Base-by-base conservation (phyloP, 2,329 filamentous ascomycete genomes). In the Neopestalotiopsis clavispora region DNA sequence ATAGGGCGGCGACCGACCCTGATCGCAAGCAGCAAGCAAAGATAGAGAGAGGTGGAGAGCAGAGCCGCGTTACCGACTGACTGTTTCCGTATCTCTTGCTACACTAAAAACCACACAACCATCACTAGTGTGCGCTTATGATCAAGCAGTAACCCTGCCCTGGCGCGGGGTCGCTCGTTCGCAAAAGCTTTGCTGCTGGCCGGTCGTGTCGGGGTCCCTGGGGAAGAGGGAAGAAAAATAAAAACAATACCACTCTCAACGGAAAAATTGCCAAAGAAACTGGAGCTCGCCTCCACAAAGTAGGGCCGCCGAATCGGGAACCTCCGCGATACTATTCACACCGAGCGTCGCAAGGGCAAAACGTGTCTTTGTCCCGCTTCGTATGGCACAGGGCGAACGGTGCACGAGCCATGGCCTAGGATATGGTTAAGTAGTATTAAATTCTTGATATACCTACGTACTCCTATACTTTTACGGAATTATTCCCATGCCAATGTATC, bases 261-360 rank as follows among this genome's bases (percentile, higher is more conserved):
- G n/a, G 59, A 62, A 62, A 62, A 62, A 20, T 62, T 40, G 32
- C 34, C 14, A 38, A 30, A 40, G 28, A 34, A 34, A 62, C 32
- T 13, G 59, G 59, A 7, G n/a, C 23, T 9, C 59, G n/a, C 13
- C 59, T 62, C 45, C 45, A n/a, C 45, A 52, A 52, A 62, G 32
- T 14, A 62, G 32, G 13, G 32, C 40, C 34, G 32, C n/a, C 59
- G 32, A 62, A 62, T 62, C 59, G 59, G 59, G 57, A 20, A 17
- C 17, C 23, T 38, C 59, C 59, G 59, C 59, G 59, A 20, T 32
- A 38, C 59, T 62, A 62, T 62, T 62, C 59, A 30, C 59, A 62
- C 59, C 59, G 59, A 61, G 32, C 40, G 17, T n/a, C 59, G 32
- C 30, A 62, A 40, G n/a, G 59, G 28, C 32, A 20, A 62, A 62